phyloP scores from a whole-genome alignment of 257 asterid genomes.

The Nicotiana knightiana region DNA sequence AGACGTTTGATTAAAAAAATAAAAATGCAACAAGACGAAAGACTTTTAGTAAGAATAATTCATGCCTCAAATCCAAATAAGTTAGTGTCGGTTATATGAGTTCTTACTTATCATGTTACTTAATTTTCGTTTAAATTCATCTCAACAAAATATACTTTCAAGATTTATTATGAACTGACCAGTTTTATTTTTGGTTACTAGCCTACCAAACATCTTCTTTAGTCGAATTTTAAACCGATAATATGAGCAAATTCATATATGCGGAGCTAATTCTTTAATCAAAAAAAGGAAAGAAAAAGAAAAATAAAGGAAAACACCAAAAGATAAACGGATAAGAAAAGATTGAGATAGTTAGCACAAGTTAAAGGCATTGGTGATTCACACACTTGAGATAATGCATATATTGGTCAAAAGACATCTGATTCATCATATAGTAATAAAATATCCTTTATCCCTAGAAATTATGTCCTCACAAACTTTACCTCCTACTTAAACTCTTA shows the following conservation, averaged over 20 bases:
- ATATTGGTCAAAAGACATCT: background rate
- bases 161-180: too few species aligned
- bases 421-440: background rate
- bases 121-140: too few species aligned
- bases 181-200: too few species aligned
- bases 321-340: background rate
- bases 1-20: background rate
- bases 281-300: background rate
- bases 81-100: too few species aligned
- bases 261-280: too few species aligned
- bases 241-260: too few species aligned
- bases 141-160: too few species aligned
- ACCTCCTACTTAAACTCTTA: background rate
- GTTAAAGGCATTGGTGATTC: background rate
- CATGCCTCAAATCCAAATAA: too few species aligned
- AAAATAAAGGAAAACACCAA: background rate
- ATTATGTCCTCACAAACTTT: slow-evolving; percentile 20
- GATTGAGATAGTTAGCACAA: background rate
- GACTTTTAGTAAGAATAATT: too few species aligned
- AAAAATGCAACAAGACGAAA: background rate
- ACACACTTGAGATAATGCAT: background rate
- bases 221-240: too few species aligned
- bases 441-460: background rate
- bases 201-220: too few species aligned
- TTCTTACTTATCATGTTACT: too few species aligned